These are phyloP conservation scores for Boletus smithii DNA, from an alignment of 1,284 basidiomycete species.

Conservation along the genomic window DNA sequence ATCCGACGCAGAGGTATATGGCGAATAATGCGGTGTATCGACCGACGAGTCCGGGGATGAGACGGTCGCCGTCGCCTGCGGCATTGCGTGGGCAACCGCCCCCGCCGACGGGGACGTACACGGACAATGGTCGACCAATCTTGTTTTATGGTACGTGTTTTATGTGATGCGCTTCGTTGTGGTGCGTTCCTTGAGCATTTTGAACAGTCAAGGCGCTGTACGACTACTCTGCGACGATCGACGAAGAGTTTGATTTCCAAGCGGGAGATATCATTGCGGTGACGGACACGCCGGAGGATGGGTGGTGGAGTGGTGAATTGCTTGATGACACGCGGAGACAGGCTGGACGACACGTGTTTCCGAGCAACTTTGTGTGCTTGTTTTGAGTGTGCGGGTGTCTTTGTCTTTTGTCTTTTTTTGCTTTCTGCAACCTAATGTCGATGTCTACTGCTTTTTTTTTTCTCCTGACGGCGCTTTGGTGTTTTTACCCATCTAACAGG, in stretches of 20 bases:
- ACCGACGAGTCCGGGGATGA: constrained; percentile 24
- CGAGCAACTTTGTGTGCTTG: constrained; percentile 85
- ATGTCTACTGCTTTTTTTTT: no score
- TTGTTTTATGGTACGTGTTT: constrained; percentile 72
- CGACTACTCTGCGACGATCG: constrained; percentile 84
- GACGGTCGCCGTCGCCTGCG: constrained; percentile 39
- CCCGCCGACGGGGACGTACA: constrained; percentile 65
- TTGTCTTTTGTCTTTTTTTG: no score
- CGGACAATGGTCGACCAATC: constrained; percentile 75
- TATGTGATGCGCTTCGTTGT: constrained; percentile 4
- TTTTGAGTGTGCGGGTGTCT: no score
- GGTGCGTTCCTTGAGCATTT: no score
- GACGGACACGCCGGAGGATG: constrained; percentile 87
- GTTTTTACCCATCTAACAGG: no score
- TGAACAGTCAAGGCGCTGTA: constrained; percentile 83
- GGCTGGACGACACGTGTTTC: constrained; percentile 82
- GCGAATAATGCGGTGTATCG: constrained; percentile 10
- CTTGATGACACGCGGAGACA: constrained; percentile 81
- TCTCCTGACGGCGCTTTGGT: no score
- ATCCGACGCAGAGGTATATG: constrained; percentile 12
- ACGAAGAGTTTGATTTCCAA: constrained; percentile 91
- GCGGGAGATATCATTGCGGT: constrained; percentile 90
- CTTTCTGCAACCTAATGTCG: no score
- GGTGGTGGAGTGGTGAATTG: constrained; percentile 89
- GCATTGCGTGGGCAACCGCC: constrained; percentile 25